These are phyloP conservation scores for Sporothrix variecibatus DNA, from an alignment of 2,329 filamentous ascomycete species.

Conservation along the genomic window DNA sequence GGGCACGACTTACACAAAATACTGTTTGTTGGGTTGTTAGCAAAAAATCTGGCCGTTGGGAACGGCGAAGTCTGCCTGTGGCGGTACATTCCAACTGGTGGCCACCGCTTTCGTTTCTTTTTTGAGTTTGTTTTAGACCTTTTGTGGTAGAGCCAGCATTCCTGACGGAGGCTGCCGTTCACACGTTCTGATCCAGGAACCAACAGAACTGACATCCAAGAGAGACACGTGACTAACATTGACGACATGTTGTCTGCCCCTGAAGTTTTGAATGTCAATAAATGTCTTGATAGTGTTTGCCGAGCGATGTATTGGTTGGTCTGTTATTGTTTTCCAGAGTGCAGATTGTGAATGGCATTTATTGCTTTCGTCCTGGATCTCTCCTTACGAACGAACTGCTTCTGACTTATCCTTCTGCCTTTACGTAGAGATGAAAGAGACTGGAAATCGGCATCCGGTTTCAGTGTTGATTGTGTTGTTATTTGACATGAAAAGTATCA, in stretches of 20 bases:
- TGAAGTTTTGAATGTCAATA: neutral
- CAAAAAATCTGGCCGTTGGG: neutral
- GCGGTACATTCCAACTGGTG: neutral
- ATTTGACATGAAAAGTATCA: neutral
- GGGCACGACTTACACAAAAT: neutral
- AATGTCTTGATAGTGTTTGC: neutral
- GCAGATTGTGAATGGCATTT: neutral
- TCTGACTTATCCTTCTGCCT: neutral
- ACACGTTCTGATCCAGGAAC: neutral
- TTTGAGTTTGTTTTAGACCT: neutral
- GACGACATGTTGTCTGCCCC: neutral
- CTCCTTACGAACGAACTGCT: neutral
- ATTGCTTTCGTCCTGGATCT: neutral
- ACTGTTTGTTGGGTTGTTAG: neutral
- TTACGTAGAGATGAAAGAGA: neutral
- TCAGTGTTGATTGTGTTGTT: too few relatives aligned
- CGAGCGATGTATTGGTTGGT: neutral
- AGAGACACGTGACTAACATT: neutral
- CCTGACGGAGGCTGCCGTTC: neutral
- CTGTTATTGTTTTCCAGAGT: neutral
- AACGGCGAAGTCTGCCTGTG: neutral
- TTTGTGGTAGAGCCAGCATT: neutral
- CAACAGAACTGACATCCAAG: neutral
- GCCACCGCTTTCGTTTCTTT: neutral
- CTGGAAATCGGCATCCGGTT: neutral